Conservation (phyloP, 179 eudicot species). For the Dionaea muscipula region DNA sequence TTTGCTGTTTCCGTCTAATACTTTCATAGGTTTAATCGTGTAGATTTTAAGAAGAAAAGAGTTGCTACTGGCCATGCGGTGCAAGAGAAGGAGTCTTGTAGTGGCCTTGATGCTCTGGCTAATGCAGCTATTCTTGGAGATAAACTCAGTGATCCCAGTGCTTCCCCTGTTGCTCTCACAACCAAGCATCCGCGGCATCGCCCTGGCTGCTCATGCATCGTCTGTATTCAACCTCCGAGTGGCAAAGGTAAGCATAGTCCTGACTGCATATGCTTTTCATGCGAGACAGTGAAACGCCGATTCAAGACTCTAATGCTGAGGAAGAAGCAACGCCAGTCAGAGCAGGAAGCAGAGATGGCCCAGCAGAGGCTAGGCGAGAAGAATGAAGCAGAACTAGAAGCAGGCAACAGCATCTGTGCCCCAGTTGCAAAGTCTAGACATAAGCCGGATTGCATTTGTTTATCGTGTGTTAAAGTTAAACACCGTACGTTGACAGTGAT, state of each 20-base stretch:
- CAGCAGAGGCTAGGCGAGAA: conserved; percentile 18
- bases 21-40: too few relatives aligned
- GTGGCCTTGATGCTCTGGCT: conserved; percentile 75
- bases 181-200: conserved; percentile 96
- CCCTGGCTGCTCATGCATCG: conserved; percentile 89
- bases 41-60: conserved; percentile 51
- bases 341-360: conserved; percentile 53
- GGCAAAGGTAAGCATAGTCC: conserved; percentile 88
- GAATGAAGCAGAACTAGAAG: conserved; percentile 33
- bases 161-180: conserved; percentile 54
- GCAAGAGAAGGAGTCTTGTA: conserved; percentile 40
- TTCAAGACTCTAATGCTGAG: conserved; percentile 83
- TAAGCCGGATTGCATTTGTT: conserved; percentile 66
- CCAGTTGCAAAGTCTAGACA: conserved; percentile 91
- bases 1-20: too few relatives aligned
- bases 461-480: conserved; percentile 70
- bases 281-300: conserved; percentile 80
- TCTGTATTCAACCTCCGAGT: conserved; percentile 96
- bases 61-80: conserved; percentile 17
- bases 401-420: conserved; percentile 68
- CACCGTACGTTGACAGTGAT: conserved; percentile 87
- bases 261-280: conserved; percentile 68
- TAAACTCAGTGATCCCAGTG: conserved; percentile 28
- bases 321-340: conserved; percentile 59
- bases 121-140: conserved; percentile 69